Conservation (phyloP, 345 rosid genomes). For the Arabis alpina region DNA sequence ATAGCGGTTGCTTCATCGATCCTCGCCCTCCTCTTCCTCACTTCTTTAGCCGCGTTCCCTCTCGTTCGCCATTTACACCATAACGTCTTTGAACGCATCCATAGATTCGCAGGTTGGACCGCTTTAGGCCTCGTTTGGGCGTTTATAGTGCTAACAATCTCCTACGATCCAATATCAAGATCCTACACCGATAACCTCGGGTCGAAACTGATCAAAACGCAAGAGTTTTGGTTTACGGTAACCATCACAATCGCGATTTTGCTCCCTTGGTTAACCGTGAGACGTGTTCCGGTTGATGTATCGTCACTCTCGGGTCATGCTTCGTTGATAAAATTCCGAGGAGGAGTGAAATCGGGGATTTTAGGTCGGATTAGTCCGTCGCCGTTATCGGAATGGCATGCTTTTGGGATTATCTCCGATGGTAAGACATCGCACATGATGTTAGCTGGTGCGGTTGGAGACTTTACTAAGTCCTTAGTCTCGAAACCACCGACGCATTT, state of each 20-base stretch:
- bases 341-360: constrained; percentile 75
- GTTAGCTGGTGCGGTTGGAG: constrained; percentile 92
- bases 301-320: constrained; percentile 77
- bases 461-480: constrained; percentile 72
- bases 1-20: constrained; percentile 58
- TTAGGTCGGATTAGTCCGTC: constrained; percentile 92
- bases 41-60: constrained; percentile 72
- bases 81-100: constrained; percentile 72
- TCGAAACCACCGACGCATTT: constrained; percentile 69
- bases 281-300: constrained; percentile 60
- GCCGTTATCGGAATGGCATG: constrained; percentile 92
- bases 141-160: constrained; percentile 58
- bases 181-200: constrained; percentile 54
- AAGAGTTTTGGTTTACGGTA: constrained; percentile 82
- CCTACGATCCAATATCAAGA: constrained; percentile 63
- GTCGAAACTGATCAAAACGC: constrained; percentile 50
- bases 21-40: constrained; percentile 61
- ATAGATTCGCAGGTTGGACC: constrained; percentile 77
- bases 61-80: constrained; percentile 86
- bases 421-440: constrained; percentile 80
- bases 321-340: constrained; percentile 67
- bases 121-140: constrained; percentile 75
- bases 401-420: constrained; percentile 81
- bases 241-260: constrained; percentile 60
- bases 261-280: constrained; percentile 75